phyloP scores from a whole-genome alignment of 129 eudicot species.

The Helichrysum umbraculigerum region DNA sequence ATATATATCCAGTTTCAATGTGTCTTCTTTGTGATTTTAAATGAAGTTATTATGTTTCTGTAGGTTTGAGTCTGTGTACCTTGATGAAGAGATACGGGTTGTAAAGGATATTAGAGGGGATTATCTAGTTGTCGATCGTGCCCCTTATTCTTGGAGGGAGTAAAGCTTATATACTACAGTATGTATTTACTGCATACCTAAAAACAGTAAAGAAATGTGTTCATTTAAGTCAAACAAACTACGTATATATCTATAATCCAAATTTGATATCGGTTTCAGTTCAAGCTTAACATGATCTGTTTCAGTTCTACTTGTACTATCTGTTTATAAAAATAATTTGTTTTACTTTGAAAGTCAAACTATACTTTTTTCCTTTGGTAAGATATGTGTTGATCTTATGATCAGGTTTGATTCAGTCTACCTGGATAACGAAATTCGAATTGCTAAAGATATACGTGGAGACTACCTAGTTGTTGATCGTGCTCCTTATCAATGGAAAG shows the following conservation, averaged over 20 bases:
- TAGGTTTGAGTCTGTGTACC: constrained; percentile 81
- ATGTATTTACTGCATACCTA: constrained; percentile 6
- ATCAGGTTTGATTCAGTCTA: constrained; percentile 58
- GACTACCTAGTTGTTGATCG: constrained; percentile 58
- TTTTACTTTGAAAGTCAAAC: constrained; percentile 23
- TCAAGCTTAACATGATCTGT: constrained; percentile 4
- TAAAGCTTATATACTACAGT: constrained; percentile 32
- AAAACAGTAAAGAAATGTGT: background rate
- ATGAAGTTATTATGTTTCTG: constrained; percentile 32
- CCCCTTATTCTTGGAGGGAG: constrained; percentile 88
- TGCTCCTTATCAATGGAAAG: constrained; percentile 60
- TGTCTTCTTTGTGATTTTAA: background rate
- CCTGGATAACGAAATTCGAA: constrained; percentile 46
- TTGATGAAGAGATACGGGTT: constrained; percentile 81
- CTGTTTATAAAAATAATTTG: background rate
- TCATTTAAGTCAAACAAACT: background rate
- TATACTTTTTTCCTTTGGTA: background rate
- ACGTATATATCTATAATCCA: background rate
- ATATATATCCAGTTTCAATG: background rate
- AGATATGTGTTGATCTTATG: constrained; percentile 21
- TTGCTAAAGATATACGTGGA: constrained; percentile 57
- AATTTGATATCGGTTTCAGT: background rate
- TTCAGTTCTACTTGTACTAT: background rate
- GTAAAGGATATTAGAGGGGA: constrained; percentile 89
- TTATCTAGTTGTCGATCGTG: constrained; percentile 81